Base-by-base conservation (phyloP, 805 yeast genomes). In the Wickerhamiella lipophila region DNA sequence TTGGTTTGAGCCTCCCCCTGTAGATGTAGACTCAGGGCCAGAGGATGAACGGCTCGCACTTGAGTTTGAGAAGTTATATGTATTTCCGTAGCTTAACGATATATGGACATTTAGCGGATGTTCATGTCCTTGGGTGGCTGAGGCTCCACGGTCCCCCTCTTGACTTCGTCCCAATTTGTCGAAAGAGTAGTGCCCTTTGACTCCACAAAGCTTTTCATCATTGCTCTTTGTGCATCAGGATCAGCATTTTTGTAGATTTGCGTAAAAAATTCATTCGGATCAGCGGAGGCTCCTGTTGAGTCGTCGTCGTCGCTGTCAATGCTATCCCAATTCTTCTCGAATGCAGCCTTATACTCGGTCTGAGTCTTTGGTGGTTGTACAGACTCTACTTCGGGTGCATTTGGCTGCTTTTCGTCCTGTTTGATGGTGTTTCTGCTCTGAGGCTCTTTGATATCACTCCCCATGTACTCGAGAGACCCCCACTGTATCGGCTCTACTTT, bases 191-290 rank as follows among this genome's bases (percentile, higher is more conserved):
- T 92, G 18, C 99, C 99, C 57, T 83, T 82, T 56, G 95, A 83
- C 65, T 92, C 96, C n/a, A 77, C 71, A 58, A 76, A 92, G 47
- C 95, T 84, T 67, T 92, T 92, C 94, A 85, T 82, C 97, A 92
- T 92, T 1, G 99, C 99, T 46, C 94, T 71, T 56, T 70, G 71
- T 0, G 94, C 81, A 58, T 92, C 96, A 6, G 83, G 92, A 60
- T 87, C 94, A 0, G 94, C 89, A 54, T 74, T 79, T 23, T 73
- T 72, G 65, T 82, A 92, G 9, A 92, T 60, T 54, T 77, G 71
- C 56, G 77, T 75, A 67, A 92, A 92, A 58, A 92, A 88, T 21
- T 73, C 75, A 12, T 69, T 70, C 0, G 70, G 68, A 22, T 67
- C 72, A 0, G 64, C 69, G 25, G 26, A 23, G 16, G 9, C 42